Evolutionary conservation across 148 eudicot species (phyloP).

Genomic region (Chenopodium quinoa): DNA sequence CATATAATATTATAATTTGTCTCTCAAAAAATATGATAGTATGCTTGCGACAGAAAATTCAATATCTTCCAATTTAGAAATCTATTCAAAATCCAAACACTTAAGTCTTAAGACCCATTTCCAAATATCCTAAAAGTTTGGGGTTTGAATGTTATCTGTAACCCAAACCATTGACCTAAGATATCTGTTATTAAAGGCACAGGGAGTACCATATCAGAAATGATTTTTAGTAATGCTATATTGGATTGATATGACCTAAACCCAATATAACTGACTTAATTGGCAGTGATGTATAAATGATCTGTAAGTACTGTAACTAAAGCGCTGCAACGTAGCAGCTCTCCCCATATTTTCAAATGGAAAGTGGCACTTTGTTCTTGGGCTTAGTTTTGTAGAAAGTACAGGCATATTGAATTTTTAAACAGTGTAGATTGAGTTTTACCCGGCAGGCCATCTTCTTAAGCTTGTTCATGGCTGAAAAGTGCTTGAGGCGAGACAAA

Average conservation of each 20-base stretch:
- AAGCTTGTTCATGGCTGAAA: constrained; percentile 79
- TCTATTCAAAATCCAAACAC: background rate
- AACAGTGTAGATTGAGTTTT: constrained; percentile 17
- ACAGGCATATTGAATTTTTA: background rate
- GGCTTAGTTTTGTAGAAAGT: background rate
- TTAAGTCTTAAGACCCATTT: background rate
- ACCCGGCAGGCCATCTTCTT: constrained; percentile 91
- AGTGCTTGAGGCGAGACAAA: constrained; percentile 63
- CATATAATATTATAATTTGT: background rate
- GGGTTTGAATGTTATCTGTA: background rate
- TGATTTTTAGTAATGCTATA: no score
- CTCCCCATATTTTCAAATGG: background rate
- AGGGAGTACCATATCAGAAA: no score
- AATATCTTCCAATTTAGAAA: background rate
- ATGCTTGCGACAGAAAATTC: background rate
- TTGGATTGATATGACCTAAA: background rate
- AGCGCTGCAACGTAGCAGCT: background rate
- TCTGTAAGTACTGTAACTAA: background rate
- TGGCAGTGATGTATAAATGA: background rate
- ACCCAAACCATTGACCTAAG: no score
- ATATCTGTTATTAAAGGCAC: no score
- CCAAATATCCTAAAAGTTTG: background rate
- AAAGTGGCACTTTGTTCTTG: background rate
- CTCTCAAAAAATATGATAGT: background rate
- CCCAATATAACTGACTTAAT: background rate